These are phyloP conservation scores for Cadophora luteo-olivacea DNA, from an alignment of 2,329 filamentous ascomycete genomes.

Conservation along the genomic window DNA sequence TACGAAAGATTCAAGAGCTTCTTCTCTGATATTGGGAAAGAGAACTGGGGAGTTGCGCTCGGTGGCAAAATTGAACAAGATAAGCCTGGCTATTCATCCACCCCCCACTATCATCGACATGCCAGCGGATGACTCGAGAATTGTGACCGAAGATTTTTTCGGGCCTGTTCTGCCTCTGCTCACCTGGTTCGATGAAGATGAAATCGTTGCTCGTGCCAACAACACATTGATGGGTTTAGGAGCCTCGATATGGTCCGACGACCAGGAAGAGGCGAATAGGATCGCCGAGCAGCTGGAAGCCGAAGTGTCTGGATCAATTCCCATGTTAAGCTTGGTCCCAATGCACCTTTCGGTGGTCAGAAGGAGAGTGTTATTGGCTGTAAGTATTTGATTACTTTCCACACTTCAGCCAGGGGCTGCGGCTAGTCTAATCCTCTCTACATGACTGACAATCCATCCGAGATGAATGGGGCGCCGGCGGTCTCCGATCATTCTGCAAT, in stretches of 20 bases:
- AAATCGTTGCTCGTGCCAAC: constrained; percentile 63
- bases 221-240: constrained; percentile 59
- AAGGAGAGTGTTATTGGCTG: constrained; percentile 47
- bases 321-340: constrained; percentile 53
- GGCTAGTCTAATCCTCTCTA: too few relatives aligned
- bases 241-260: constrained; percentile 62
- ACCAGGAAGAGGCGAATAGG: constrained; percentile 55
- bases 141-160: constrained; percentile 67
- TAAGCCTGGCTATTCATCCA: constrained; percentile 60
- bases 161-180: constrained; percentile 68
- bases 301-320: constrained; percentile 68
- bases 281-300: constrained; percentile 62
- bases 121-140: constrained; percentile 59
- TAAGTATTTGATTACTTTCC: too few relatives aligned
- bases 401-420: too few relatives aligned
- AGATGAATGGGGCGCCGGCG: too few relatives aligned
- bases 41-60: constrained; percentile 58
- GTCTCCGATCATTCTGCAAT: too few relatives aligned
- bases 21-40: constrained; percentile 60
- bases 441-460: too few relatives aligned
- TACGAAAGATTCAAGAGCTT: constrained; percentile 64
- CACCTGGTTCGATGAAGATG: constrained; percentile 65
- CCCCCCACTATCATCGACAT: constrained; percentile 65
- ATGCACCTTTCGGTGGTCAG: constrained; percentile 47
- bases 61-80: constrained; percentile 49